Percentiles rank a stretch among this genome's conserved stretches.
Conservation (phyloP, 2,329 filamentous ascomycete genomes). For the Diatrype stigma region DNA sequence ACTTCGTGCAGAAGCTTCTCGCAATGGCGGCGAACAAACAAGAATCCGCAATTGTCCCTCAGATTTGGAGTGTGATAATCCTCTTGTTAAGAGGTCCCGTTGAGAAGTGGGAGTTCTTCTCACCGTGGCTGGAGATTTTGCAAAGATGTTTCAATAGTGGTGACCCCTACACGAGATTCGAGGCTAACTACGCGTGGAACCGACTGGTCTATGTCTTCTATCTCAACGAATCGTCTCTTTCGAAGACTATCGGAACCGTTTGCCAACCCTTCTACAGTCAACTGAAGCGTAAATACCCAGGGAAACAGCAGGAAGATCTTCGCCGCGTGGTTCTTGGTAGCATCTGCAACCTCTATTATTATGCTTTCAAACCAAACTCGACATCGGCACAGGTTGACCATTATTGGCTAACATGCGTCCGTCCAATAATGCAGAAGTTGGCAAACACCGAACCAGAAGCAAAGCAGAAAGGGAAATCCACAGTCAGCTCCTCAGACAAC, state of each 20-base stretch:
- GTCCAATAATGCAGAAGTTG: constrained; percentile 56
- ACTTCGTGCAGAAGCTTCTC: constrained; percentile 63
- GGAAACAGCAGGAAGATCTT: constrained; percentile 55
- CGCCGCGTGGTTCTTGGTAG: constrained; percentile 59
- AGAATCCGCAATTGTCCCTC: constrained; percentile 65
- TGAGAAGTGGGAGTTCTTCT: constrained; percentile 69
- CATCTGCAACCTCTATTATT: constrained; percentile 79
- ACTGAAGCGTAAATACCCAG: constrained; percentile 59
- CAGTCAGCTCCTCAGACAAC: constrained; percentile 39
- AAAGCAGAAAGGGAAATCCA: constrained; percentile 28
- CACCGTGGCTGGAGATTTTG: constrained; percentile 72
- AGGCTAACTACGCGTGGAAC: constrained; percentile 83
- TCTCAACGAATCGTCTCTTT: constrained; percentile 55
- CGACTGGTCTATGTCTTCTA: constrained; percentile 73
- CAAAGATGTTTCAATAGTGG: constrained; percentile 80
- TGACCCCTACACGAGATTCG: constrained; percentile 64
- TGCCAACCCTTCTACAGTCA: constrained; percentile 66
- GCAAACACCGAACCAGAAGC: constrained; percentile 32
- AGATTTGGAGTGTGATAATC: constrained; percentile 83
- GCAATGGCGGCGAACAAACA: constrained; percentile 64
- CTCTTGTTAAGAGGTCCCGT: constrained; percentile 67
- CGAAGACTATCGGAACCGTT: constrained; percentile 52
- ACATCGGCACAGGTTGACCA: constrained; percentile 63
- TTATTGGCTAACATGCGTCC: constrained; percentile 75
- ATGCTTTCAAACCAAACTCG: constrained; percentile 69